phyloP scores from a whole-genome alignment of 179 eudicot genomes.

The Amaranthus tricolor region DNA sequence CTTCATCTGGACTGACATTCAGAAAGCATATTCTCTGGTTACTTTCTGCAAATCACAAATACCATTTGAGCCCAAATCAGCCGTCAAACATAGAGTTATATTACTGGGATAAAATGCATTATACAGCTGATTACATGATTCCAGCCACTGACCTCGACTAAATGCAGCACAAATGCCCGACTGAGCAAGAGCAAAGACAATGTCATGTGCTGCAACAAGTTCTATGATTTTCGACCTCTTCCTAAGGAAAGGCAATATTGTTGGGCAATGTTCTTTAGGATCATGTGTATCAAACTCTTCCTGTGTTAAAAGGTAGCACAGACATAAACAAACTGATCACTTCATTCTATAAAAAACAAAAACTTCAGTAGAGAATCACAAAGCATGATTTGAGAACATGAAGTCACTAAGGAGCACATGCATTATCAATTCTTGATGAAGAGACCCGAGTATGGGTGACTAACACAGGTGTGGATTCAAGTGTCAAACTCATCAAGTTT shows the following conservation, averaged over 20 bases:
- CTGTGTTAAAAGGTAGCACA: constrained; percentile 32
- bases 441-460: no score
- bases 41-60: constrained; percentile 57
- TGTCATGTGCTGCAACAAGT: constrained; percentile 83
- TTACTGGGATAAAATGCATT: neutral
- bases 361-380: neutral
- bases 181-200: constrained; percentile 89
- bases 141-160: constrained; percentile 57
- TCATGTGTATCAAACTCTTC: constrained; percentile 91
- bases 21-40: constrained; percentile 85
- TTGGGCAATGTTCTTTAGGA: constrained; percentile 68
- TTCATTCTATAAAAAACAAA: neutral
- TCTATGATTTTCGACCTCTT: constrained; percentile 82
- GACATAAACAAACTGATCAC: neutral
- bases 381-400: neutral
- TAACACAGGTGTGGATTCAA: no score
- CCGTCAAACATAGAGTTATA: neutral
- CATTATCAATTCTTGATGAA: no score
- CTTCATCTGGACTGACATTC: constrained; percentile 84
- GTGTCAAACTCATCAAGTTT: no score
- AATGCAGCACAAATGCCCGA: constrained; percentile 94
- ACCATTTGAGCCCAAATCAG: constrained; percentile 4
- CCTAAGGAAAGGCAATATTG: constrained; percentile 62
- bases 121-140: neutral
- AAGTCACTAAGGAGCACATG: no score